Conservation (phyloP, 2,329 filamentous ascomycete genomes). For the Aspergillus carbonarius region DNA sequence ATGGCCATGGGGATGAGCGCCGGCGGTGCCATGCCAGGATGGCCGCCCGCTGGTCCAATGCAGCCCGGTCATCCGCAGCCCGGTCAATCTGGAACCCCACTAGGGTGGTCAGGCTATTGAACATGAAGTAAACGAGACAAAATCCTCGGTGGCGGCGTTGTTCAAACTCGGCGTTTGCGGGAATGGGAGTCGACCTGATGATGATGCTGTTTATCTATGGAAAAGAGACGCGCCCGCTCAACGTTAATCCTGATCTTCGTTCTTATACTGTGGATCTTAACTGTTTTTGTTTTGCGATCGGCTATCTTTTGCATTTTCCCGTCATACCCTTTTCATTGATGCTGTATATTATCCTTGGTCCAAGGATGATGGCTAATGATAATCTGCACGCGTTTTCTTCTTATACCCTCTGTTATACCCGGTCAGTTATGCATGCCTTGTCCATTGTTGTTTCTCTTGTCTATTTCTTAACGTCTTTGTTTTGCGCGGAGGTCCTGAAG, state of each 20-base stretch:
- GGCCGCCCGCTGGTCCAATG: slow-evolving; percentile 39
- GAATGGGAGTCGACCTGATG: background rate
- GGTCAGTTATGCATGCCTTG: slow-evolving; percentile 20
- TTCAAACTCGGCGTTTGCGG: slow-evolving; percentile 25
- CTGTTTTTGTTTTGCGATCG: background rate
- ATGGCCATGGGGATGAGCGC: slow-evolving; percentile 39
- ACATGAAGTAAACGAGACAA: slow-evolving; percentile 2
- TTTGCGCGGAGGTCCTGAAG: slow-evolving; percentile 8
- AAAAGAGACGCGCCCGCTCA: background rate
- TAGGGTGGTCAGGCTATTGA: slow-evolving; percentile 41
- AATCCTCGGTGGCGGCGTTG: slow-evolving; percentile 24
- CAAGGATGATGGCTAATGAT: slow-evolving; percentile 29
- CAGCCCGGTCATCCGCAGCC: slow-evolving; percentile 40
- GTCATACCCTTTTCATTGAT: slow-evolving; percentile 13
- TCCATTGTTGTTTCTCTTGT: slow-evolving; percentile 15
- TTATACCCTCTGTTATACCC: slow-evolving; percentile 40
- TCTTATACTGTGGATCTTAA: background rate
- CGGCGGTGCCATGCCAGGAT: slow-evolving; percentile 36
- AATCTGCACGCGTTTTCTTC: slow-evolving; percentile 30
- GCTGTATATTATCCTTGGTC: slow-evolving; percentile 17
- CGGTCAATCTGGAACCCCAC: slow-evolving; percentile 38
- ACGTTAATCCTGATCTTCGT: background rate
- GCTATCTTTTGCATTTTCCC: background rate
- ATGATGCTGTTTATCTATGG: background rate
- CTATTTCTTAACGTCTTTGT: slow-evolving; percentile 9